A percentile compares a stretch with the other conserved stretches of the same genome.
These are phyloP conservation scores for Mycogone perniciosa DNA, from an alignment of 2,329 filamentous ascomycete species.

Conservation along the genomic window DNA sequence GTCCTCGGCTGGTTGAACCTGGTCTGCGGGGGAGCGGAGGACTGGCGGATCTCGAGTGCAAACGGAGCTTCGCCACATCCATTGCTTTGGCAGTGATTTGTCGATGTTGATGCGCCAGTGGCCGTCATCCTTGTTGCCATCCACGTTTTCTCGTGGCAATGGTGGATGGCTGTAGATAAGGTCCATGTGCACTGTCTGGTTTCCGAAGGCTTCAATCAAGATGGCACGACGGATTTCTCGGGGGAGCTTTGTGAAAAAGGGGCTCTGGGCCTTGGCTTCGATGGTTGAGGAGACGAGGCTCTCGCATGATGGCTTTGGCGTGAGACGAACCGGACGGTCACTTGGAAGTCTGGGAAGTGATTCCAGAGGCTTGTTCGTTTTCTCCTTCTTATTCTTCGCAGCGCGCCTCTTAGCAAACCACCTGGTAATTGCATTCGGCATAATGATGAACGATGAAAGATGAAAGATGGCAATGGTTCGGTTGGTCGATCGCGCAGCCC, in stretches of 20 bases:
- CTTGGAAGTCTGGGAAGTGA: slow-evolving; percentile 4
- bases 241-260: slow-evolving; percentile 27
- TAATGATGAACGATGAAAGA: neutral
- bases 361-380: neutral
- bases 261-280: slow-evolving; percentile 7
- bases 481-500: neutral
- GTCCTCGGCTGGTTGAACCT: slow-evolving; percentile 15
- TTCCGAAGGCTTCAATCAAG: slow-evolving; percentile 19
- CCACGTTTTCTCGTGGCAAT: neutral
- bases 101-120: neutral
- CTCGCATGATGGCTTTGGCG: slow-evolving; percentile 8
- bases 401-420: slow-evolving; percentile 10
- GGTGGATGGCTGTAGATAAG: slow-evolving; percentile 16
- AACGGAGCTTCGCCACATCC: slow-evolving; percentile 22
- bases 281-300: neutral
- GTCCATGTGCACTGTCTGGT: slow-evolving; percentile 20
- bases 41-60: slow-evolving; percentile 19
- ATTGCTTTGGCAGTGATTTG: slow-evolving; percentile 15
- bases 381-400: neutral
- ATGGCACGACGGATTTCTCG: slow-evolving; percentile 29
- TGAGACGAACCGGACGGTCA: slow-evolving; percentile 5
- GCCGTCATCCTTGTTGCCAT: slow-evolving; percentile 3
- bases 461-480: neutral
- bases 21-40: neutral
- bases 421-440: slow-evolving; percentile 8